Evolutionary conservation across 2,329 filamentous ascomycete species (phyloP).

Genomic region (Chrysoporthe austroafricana): DNA sequence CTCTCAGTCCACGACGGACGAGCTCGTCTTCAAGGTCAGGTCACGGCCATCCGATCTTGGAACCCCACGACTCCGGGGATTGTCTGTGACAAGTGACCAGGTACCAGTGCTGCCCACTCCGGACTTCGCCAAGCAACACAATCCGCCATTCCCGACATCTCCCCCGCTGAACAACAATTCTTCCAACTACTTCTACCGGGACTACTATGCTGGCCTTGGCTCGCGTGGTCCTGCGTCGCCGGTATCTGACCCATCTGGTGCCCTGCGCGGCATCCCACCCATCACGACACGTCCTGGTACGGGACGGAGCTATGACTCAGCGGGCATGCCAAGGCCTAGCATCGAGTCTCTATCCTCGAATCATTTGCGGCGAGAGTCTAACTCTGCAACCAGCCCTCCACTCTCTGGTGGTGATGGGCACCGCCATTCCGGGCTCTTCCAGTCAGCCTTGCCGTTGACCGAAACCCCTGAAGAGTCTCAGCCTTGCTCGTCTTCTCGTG

Average conservation of each 20-base stretch:
- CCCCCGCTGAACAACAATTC: slow-evolving; percentile 52
- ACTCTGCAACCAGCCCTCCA: slow-evolving; percentile 57
- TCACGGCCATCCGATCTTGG: slow-evolving; percentile 52
- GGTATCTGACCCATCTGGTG: slow-evolving; percentile 56
- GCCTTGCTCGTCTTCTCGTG: slow-evolving; percentile 53
- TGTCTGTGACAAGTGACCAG: slow-evolving; percentile 65
- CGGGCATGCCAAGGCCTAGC: slow-evolving; percentile 54
- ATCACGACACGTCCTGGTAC: slow-evolving; percentile 59
- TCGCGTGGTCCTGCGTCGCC: slow-evolving; percentile 62
- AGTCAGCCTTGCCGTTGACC: slow-evolving; percentile 81
- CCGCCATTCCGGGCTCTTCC: slow-evolving; percentile 79
- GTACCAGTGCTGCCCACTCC: slow-evolving; percentile 67
- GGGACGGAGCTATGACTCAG: slow-evolving; percentile 62
- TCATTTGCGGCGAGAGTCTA: slow-evolving; percentile 52
- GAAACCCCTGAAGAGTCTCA: slow-evolving; percentile 63
- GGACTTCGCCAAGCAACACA: slow-evolving; percentile 66
- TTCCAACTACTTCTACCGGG: slow-evolving; percentile 60
- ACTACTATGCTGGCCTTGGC: slow-evolving; percentile 52
- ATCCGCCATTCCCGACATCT: slow-evolving; percentile 53
- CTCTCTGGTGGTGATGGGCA: slow-evolving; percentile 50
- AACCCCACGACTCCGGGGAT: slow-evolving; percentile 57
- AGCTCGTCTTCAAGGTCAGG: slow-evolving; percentile 54
- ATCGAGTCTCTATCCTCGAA: slow-evolving; percentile 46
- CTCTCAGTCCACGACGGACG: slow-evolving; percentile 62
- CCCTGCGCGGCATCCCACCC: slow-evolving; percentile 52